phyloP scores from a whole-genome alignment of 2,329 filamentous ascomycete species.

The Xylariaceae sp. region DNA sequence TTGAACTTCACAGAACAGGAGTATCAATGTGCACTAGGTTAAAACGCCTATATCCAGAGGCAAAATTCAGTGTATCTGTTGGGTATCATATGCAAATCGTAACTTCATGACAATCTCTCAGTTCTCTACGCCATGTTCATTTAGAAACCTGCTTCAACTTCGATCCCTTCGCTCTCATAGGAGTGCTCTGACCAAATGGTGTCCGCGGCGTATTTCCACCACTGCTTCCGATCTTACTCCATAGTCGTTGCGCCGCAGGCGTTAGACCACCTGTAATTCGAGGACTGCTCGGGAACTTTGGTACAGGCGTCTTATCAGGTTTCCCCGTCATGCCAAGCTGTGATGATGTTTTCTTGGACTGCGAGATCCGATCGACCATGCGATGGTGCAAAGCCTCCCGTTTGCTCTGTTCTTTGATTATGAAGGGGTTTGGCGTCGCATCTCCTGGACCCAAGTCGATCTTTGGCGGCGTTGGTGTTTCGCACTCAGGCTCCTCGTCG shows the following conservation, averaged over 20 bases:
- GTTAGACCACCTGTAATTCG: slow-evolving; percentile 57
- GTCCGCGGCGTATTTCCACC: slow-evolving; percentile 30
- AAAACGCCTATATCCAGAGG: too few relatives aligned
- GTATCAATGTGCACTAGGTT: too few relatives aligned
- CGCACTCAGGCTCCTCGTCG: slow-evolving; percentile 60
- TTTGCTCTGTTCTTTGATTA: slow-evolving; percentile 67
- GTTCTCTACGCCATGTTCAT: slow-evolving; percentile 8
- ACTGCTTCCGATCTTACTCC: slow-evolving; percentile 53
- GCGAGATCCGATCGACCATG: slow-evolving; percentile 79
- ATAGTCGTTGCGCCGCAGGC: slow-evolving; percentile 68
- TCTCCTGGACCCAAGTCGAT: slow-evolving; percentile 58
- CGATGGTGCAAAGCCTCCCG: slow-evolving; percentile 79
- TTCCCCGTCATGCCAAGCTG: slow-evolving; percentile 58
- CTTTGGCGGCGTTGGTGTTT: slow-evolving; percentile 34
- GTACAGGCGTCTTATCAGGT: slow-evolving; percentile 57
- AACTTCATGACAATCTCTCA: not conserved
- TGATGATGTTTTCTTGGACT: slow-evolving; percentile 62
- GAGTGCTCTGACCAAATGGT: slow-evolving; percentile 37
- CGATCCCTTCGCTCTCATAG: slow-evolving; percentile 31
- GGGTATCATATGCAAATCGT: slow-evolving; percentile 1
- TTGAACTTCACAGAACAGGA: too few relatives aligned
- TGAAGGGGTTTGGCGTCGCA: slow-evolving; percentile 73
- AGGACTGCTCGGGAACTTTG: slow-evolving; percentile 65
- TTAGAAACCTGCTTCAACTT: slow-evolving; percentile 31
- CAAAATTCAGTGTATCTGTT: not conserved